These are phyloP conservation scores for Fusarium decemcellulare DNA, from an alignment of 2,329 filamentous ascomycete genomes.

Conservation along the genomic window DNA sequence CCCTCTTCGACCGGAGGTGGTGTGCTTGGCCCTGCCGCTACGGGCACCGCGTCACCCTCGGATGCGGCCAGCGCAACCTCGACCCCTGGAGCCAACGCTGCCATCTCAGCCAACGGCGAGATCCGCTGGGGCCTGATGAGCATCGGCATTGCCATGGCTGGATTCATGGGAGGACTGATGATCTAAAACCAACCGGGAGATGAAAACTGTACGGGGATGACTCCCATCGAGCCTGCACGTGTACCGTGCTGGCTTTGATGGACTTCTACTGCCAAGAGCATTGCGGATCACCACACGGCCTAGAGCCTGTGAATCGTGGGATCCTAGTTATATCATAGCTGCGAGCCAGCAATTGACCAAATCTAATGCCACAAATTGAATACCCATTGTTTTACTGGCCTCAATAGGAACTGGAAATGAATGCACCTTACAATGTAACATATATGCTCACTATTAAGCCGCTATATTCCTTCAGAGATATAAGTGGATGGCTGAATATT, in stretches of 20 bases:
- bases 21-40: slow-evolving; percentile 29
- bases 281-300: slow-evolving; percentile 1
- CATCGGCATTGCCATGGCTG: slow-evolving; percentile 37
- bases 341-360: slow-evolving; percentile 7
- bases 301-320: slow-evolving; percentile 1
- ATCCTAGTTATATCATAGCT: slow-evolving; percentile 9
- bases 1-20: slow-evolving; percentile 41
- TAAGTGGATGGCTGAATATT: too few species aligned
- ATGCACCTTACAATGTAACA: not conserved
- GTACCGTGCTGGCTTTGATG: not conserved
- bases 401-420: not conserved
- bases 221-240: too few species aligned
- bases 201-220: not conserved
- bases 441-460: too few species aligned
- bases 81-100: slow-evolving; percentile 34
- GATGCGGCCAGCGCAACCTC: not conserved
- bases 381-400: not conserved
- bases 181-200: slow-evolving; percentile 15
- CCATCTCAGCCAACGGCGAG: slow-evolving; percentile 35
- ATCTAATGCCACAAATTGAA: not conserved
- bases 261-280: slow-evolving; percentile 12
- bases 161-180: slow-evolving; percentile 41
- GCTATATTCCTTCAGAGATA: too few species aligned
- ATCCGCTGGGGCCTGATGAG: slow-evolving; percentile 46
- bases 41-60: slow-evolving; percentile 7